Evolutionary conservation across 169 alveolate species (phyloP).

Genomic region (Ichthyophthirius multifiliis): DNA sequence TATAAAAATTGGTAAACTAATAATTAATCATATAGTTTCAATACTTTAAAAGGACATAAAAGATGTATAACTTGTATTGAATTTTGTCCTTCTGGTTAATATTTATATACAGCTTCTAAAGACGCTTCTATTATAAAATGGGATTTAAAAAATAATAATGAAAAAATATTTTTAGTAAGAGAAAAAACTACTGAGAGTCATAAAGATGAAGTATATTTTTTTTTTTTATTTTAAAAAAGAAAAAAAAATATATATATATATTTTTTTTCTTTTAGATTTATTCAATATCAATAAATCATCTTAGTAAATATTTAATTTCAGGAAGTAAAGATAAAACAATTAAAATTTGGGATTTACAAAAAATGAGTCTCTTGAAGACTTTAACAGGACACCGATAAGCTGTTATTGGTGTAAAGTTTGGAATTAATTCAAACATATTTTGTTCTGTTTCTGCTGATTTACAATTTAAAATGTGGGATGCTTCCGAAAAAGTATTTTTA

Average conservation of each 20-base stretch:
- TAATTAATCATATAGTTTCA: not conserved
- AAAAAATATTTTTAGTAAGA: constrained; percentile 19
- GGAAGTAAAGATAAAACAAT: constrained; percentile 32
- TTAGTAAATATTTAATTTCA: constrained; percentile 29
- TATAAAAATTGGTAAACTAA: not conserved
- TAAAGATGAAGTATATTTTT: not conserved
- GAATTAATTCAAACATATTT: constrained; percentile 23
- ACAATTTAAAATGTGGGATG: constrained; percentile 40
- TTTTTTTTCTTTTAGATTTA: not conserved
- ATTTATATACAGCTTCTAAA: constrained; percentile 33
- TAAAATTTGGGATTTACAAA: constrained; percentile 37
- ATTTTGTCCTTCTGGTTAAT: constrained; percentile 26
- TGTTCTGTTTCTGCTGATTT: constrained; percentile 25
- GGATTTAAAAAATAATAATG: constrained; percentile 30
- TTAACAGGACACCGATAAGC: constrained; percentile 27
- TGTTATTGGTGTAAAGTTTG: constrained; percentile 33
- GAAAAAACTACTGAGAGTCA: constrained; percentile 20
- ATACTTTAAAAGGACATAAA: constrained; percentile 33
- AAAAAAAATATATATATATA: not conserved
- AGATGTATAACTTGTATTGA: constrained; percentile 33
- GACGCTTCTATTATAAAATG: constrained; percentile 43
- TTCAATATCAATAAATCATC: constrained; percentile 9
- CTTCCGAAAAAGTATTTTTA: constrained; percentile 20
- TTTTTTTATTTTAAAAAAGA: not conserved
- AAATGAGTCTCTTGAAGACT: constrained; percentile 10